phyloP scores from a whole-genome alignment of 2,329 filamentous ascomycete species.

The Penicillium nordicum region DNA sequence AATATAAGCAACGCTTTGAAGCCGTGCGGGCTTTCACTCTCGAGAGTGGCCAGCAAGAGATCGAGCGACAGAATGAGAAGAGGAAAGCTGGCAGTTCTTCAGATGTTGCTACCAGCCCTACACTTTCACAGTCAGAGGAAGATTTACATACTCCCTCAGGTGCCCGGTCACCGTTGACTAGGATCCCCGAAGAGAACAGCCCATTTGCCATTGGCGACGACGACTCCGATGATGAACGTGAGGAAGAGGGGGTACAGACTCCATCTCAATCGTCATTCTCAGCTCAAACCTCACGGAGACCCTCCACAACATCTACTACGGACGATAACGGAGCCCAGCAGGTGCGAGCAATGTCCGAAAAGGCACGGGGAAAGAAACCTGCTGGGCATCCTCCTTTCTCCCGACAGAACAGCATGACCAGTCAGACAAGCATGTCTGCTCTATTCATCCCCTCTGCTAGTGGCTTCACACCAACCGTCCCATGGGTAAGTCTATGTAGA shows the following conservation, averaged over 20 bases:
- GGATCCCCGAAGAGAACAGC: slow-evolving; percentile 72
- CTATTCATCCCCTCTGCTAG: slow-evolving; percentile 51
- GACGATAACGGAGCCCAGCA: slow-evolving; percentile 82
- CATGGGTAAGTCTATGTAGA: slow-evolving; percentile 57
- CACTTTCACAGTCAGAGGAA: slow-evolving; percentile 41
- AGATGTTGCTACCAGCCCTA: slow-evolving; percentile 35
- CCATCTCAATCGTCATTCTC: slow-evolving; percentile 56
- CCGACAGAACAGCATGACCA: slow-evolving; percentile 83
- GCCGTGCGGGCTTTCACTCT: slow-evolving; percentile 82
- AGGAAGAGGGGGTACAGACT: slow-evolving; percentile 59
- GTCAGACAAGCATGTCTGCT: slow-evolving; percentile 64
- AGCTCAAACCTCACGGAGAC: slow-evolving; percentile 57
- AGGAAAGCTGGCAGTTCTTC: slow-evolving; percentile 59
- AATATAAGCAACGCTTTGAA: slow-evolving; percentile 78
- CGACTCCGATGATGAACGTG: slow-evolving; percentile 61
- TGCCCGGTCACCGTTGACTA: slow-evolving; percentile 57
- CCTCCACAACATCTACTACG: slow-evolving; percentile 63
- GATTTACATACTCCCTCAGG: slow-evolving; percentile 45
- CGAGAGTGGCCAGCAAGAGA: slow-evolving; percentile 86
- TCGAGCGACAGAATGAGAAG: slow-evolving; percentile 71
- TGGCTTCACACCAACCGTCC: slow-evolving; percentile 71
- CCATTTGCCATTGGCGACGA: slow-evolving; percentile 82
- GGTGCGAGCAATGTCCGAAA: slow-evolving; percentile 90
- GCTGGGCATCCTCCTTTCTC: slow-evolving; percentile 79
- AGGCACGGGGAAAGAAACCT: slow-evolving; percentile 93